A percentile compares a stretch with the other conserved stretches of the same genome.
Conservation (phyloP, 768 basidiomycete genomes). For the Dendrothele bispora region DNA sequence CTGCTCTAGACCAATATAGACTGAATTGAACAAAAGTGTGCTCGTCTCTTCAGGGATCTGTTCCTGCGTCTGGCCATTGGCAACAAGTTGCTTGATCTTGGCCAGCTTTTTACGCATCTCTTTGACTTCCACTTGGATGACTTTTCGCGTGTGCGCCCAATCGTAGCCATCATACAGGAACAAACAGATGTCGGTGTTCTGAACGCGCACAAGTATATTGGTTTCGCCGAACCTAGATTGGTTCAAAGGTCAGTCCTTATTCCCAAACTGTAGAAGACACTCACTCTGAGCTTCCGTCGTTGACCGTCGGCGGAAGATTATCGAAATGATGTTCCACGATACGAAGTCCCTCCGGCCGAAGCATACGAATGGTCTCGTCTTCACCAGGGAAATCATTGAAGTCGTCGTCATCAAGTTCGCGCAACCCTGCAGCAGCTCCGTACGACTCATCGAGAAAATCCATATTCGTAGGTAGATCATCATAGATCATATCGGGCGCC, state of each 20-base stretch:
- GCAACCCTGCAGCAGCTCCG: conserved; percentile 73
- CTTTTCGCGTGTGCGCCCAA: conserved; percentile 82
- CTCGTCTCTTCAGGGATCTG: conserved; percentile 71
- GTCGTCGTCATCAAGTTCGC: conserved; percentile 72
- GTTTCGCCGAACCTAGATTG: conserved; percentile 43
- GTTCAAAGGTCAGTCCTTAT: conserved; percentile 7
- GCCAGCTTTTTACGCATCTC: conserved; percentile 84
- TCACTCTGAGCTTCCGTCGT: conserved; percentile 48
- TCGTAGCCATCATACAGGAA: conserved; percentile 94
- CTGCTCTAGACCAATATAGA: conserved; percentile 88
- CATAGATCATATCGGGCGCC: conserved; percentile 84
- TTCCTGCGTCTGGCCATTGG: conserved; percentile 85
- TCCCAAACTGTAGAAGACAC: conserved; percentile 51
- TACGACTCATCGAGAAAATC: conserved; percentile 88
- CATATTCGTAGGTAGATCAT: conserved; percentile 86
- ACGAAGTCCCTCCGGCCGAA: conserved; percentile 62
- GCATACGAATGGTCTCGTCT: conserved; percentile 78
- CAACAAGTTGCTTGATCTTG: conserved; percentile 89
- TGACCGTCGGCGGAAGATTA: conserved; percentile 55
- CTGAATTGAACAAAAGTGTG: conserved; percentile 87
- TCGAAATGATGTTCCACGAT: conserved; percentile 77
- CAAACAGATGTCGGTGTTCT: conserved; percentile 62
- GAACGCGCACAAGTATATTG: conserved; percentile 52
- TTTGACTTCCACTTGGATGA: conserved; percentile 85
- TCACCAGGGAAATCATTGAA: conserved; percentile 61